Base-by-base conservation (phyloP, 1,284 basidiomycete genomes). In the Omphalotus olearius region DNA sequence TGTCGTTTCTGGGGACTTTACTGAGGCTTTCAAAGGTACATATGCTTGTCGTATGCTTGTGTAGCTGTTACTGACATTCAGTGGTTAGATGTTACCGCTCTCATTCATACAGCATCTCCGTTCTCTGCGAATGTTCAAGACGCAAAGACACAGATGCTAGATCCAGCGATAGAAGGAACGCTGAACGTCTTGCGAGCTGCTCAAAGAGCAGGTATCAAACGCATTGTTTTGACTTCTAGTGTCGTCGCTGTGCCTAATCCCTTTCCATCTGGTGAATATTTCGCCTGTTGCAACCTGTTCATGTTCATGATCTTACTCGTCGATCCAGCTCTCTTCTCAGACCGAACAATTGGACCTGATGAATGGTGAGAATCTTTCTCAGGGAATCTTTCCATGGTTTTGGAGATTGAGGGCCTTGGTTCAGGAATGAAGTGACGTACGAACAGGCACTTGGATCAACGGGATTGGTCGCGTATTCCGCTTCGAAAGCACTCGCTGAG, bases 401-500 rank as follows among this genome's bases (percentile, higher is more conserved):
- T n/a, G n/a, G n/a, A n/a, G n/a, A n/a, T n/a, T n/a, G n/a, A n/a
- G n/a, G n/a, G n/a, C n/a, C n/a, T n/a, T n/a, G n/a, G n/a, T n/a
- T n/a, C n/a, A 46, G 63, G 64, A 61, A 43, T 36, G 40, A 39
- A 11, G n/a, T 50, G 11, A 50, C 48, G n/a, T 42, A 35, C 11
- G 48, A 50, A 35, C 40, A 50, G 35, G 41, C 49, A 13, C 23
- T 20, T 41, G 25, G 33, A 59, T 47, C 36, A 23, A 41, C 64
- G 35, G 59, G 55, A 11, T 56, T 60, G 13, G 59, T 56, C 16
- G 58, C 66, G 7, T 72, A 73, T 57, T 59, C 64, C 39, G 62
- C 65, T 6, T 63, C 68, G 2, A 73, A 73, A 57, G 60, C 63
- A 20, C 55, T 68, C 6, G 66, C 67, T 7, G 71, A 73, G 49